Percentiles rank a stretch among this genome's conserved stretches.
phyloP scores from a whole-genome alignment of 2,329 filamentous ascomycete genomes.

The Onygenales sp. region DNA sequence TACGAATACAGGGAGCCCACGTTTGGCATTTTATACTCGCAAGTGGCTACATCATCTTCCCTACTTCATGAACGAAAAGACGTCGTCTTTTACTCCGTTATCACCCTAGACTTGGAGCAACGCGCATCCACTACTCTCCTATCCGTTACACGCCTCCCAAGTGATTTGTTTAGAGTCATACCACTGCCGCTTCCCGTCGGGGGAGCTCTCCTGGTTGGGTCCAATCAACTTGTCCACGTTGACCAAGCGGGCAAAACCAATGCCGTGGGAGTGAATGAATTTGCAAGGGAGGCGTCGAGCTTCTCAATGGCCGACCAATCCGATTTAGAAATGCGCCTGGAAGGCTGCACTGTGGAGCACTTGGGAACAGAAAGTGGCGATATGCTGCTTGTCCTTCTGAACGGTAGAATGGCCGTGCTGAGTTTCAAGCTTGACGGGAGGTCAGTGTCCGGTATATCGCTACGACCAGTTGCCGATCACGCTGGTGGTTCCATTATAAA shows the following conservation, averaged over 20 bases:
- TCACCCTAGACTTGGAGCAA: slow-evolving; percentile 88
- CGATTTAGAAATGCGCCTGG: slow-evolving; percentile 66
- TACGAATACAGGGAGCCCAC: slow-evolving; percentile 97
- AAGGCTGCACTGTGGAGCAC: slow-evolving; percentile 68
- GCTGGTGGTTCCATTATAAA: slow-evolving; percentile 55
- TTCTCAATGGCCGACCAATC: slow-evolving; percentile 85
- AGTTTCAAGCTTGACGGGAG: slow-evolving; percentile 82
- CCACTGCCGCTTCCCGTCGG: slow-evolving; percentile 79
- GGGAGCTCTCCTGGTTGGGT: slow-evolving; percentile 74
- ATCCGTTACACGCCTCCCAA: slow-evolving; percentile 74
- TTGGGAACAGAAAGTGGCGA: slow-evolving; percentile 71
- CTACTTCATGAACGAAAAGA: slow-evolving; percentile 70
- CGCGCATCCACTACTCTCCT: slow-evolving; percentile 86
- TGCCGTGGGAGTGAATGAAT: slow-evolving; percentile 85
- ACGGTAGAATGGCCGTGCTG: slow-evolving; percentile 65
- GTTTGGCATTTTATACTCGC: slow-evolving; percentile 84
- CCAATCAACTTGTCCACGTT: slow-evolving; percentile 87
- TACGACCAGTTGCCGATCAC: slow-evolving; percentile 55
- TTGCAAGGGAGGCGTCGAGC: slow-evolving; percentile 70
- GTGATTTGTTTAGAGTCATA: slow-evolving; percentile 74
- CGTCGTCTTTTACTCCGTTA: slow-evolving; percentile 81
- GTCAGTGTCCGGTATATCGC: slow-evolving; percentile 75
- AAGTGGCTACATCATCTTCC: slow-evolving; percentile 60
- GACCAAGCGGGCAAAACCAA: slow-evolving; percentile 93
- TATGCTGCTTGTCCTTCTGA: slow-evolving; percentile 68